Conservation (phyloP, 2,329 filamentous ascomycete genomes). For the Diaporthe vaccinii region DNA sequence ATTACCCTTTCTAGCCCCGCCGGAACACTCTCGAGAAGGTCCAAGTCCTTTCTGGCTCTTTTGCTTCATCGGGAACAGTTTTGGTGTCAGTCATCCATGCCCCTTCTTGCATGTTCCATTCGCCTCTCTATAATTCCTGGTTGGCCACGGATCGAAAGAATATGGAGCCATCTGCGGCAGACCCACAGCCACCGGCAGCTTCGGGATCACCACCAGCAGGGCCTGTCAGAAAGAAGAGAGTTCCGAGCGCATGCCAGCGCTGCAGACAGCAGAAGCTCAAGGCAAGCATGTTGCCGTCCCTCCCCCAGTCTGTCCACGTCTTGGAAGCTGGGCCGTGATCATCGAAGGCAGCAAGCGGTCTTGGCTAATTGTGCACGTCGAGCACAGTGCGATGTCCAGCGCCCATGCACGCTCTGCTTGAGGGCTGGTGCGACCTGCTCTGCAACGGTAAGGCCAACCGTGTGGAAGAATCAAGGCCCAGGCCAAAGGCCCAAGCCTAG, state of each 20-base stretch:
- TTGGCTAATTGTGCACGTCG: background rate
- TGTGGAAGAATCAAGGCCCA: background rate
- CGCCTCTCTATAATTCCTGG: no score
- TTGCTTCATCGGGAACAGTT: no score
- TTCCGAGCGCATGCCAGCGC: background rate
- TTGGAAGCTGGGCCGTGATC: background rate
- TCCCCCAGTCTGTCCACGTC: no score
- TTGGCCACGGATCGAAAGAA: background rate
- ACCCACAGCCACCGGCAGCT: constrained; percentile 8
- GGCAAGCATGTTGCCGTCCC: background rate
- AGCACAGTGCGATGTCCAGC: background rate
- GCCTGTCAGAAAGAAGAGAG: background rate
- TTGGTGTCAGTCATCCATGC: background rate
- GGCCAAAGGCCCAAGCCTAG: background rate
- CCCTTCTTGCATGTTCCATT: no score
- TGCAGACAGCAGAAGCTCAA: constrained; percentile 10
- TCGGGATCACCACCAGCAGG: background rate
- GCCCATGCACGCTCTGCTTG: constrained; percentile 1
- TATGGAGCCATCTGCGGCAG: background rate
- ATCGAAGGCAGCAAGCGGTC: no score
- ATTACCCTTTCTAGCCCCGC: background rate
- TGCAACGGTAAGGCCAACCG: background rate
- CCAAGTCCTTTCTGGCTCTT: background rate
- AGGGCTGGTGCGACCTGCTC: background rate
- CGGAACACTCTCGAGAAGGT: background rate